phyloP scores from a whole-genome alignment of 2,329 filamentous ascomycete species.

The Rhinocladiella similis region DNA sequence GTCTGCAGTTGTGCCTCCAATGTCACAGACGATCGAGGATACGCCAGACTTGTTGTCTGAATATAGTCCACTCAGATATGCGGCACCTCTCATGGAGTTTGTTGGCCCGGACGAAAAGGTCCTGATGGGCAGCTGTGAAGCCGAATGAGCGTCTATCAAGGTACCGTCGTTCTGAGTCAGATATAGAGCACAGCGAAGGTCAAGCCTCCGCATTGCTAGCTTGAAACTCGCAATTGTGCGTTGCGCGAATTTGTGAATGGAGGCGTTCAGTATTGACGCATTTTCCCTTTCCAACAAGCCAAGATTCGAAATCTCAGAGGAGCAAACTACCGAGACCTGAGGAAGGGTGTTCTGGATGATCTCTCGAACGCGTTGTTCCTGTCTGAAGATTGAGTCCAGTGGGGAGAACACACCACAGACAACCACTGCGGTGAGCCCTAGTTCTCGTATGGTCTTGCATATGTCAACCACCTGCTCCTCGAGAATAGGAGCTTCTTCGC shows the following conservation, averaged over 20 bases:
- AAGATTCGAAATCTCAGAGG: constrained; percentile 45
- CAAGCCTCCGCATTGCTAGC: constrained; percentile 51
- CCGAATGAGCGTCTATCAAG: constrained; percentile 52
- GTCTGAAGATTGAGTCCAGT: constrained; percentile 41
- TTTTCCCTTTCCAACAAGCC: constrained; percentile 62
- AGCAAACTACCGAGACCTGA: constrained; percentile 42
- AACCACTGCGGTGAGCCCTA: constrained; percentile 40
- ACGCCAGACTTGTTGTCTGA: constrained; percentile 28
- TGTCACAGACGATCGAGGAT: constrained; percentile 58
- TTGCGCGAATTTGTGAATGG: constrained; percentile 59
- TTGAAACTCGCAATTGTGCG: constrained; percentile 59
- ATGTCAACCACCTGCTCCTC: constrained; percentile 40
- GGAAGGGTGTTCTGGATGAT: constrained; percentile 38
- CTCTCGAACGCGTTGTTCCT: constrained; percentile 42
- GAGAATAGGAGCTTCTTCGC: constrained; percentile 44
- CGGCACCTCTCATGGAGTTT: constrained; percentile 64
- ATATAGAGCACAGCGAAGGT: constrained; percentile 56
- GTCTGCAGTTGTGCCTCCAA: constrained; percentile 67
- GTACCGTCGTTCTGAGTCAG: constrained; percentile 67
- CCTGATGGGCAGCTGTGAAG: constrained; percentile 57
- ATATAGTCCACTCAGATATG: constrained; percentile 54
- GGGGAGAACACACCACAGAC: constrained; percentile 41
- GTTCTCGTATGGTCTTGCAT: constrained; percentile 41
- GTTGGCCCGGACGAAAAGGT: constrained; percentile 65
- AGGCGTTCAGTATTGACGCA: constrained; percentile 65